Evolutionary conservation across 2,329 filamentous ascomycete genomes (phyloP).

Genomic region (Aureobasidium pullulans): DNA sequence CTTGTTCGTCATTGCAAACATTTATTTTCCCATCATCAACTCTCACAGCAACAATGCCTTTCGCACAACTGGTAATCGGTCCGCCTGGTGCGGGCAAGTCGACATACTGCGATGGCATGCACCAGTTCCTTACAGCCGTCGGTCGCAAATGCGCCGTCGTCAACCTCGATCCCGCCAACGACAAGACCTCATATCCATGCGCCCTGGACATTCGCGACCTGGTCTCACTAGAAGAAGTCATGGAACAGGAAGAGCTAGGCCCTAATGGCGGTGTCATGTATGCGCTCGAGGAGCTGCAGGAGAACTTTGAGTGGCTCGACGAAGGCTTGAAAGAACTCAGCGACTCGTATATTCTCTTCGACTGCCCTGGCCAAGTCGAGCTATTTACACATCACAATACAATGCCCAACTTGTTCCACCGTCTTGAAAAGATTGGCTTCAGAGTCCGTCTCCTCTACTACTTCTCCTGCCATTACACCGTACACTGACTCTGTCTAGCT

Average conservation of each 20-base stretch:
- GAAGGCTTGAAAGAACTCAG: constrained; percentile 64
- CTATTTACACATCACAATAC: constrained; percentile 93
- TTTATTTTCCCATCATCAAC: not conserved
- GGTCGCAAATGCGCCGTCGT: constrained; percentile 90
- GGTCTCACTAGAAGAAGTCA: constrained; percentile 87
- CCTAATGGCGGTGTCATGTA: constrained; percentile 91
- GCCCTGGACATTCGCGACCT: constrained; percentile 86
- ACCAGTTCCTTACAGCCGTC: constrained; percentile 95
- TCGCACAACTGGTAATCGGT: constrained; percentile 41
- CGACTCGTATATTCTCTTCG: constrained; percentile 89
- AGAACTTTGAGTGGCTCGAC: constrained; percentile 89
- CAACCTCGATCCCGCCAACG: constrained; percentile 96
- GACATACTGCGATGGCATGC: constrained; percentile 98
- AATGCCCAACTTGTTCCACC: constrained; percentile 83
- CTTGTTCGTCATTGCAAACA: not conserved
- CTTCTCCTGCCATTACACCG: not conserved
- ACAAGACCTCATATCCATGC: constrained; percentile 79
- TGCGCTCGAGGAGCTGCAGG: constrained; percentile 88
- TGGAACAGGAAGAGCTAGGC: constrained; percentile 82
- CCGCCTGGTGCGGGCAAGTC: constrained; percentile 94
- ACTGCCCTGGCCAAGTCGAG: constrained; percentile 95
- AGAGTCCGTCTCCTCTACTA: constrained; percentile 54
- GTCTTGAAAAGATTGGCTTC: constrained; percentile 83
- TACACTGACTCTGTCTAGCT: constrained; percentile 51
- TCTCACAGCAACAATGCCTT: constrained; percentile 15